A percentile compares a stretch with the other conserved stretches of the same genome.
phyloP scores from a whole-genome alignment of 805 yeast genomes.

The Candida nonsorbophila region DNA sequence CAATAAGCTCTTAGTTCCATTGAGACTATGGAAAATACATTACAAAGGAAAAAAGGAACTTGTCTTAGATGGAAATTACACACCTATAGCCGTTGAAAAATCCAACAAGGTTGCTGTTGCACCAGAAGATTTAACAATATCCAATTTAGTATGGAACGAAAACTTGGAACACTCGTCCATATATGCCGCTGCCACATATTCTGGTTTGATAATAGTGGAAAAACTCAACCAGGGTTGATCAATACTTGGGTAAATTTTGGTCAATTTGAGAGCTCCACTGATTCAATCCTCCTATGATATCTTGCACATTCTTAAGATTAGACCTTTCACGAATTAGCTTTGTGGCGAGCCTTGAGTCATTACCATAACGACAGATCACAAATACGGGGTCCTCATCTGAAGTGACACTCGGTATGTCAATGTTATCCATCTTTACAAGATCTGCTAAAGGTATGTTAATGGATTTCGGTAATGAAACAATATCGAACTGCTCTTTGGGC shows the following conservation, averaged over 20 bases:
- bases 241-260: slow-evolving; percentile 58
- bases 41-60: slow-evolving; percentile 9
- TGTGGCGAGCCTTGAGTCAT: slow-evolving; percentile 83
- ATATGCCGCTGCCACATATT: slow-evolving; percentile 48
- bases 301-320: slow-evolving; percentile 48
- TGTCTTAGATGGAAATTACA: slow-evolving; percentile 25
- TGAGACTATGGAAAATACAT: slow-evolving; percentile 30
- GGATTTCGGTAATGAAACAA: slow-evolving; percentile 56
- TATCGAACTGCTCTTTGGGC: slow-evolving; percentile 67
- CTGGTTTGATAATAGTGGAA: slow-evolving; percentile 48
- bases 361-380: slow-evolving; percentile 83
- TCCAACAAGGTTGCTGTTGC: slow-evolving; percentile 26
- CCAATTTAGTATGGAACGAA: slow-evolving; percentile 57
- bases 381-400: slow-evolving; percentile 30
- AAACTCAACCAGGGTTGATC: slow-evolving; percentile 24
- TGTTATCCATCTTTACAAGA: slow-evolving; percentile 20
- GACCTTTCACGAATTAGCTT: slow-evolving; percentile 46
- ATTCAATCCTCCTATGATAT: slow-evolving; percentile 73
- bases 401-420: too few species aligned
- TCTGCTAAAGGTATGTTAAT: slow-evolving; percentile 59
- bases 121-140: slow-evolving; percentile 47
- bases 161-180: slow-evolving; percentile 34
- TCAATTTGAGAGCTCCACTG: slow-evolving; percentile 65
- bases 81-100: slow-evolving; percentile 23
- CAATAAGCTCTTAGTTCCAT: slow-evolving; percentile 34